Conservation (phyloP, 768 basidiomycete genomes). For the Suillus alpinus region DNA sequence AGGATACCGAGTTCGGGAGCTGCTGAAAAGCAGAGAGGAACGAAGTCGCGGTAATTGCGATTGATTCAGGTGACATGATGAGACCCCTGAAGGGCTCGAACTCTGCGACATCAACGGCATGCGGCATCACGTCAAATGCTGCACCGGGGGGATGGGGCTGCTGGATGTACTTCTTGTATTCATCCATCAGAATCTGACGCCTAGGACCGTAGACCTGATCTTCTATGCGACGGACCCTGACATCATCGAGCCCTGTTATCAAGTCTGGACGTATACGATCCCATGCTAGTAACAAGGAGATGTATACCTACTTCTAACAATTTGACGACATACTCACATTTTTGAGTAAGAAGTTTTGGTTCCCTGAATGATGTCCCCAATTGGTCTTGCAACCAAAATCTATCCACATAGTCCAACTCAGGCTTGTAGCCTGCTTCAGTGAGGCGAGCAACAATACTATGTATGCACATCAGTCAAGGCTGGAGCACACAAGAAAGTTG, state of each 20-base stretch:
- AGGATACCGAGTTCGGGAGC: background rate
- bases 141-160: background rate
- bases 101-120: background rate
- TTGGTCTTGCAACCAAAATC: background rate
- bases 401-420: background rate
- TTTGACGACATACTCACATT: background rate
- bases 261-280: slow-evolving; percentile 1
- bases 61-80: slow-evolving; percentile 4
- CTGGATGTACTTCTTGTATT: slow-evolving; percentile 1
- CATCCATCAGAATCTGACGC: background rate
- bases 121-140: slow-evolving; percentile 3
- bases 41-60: background rate
- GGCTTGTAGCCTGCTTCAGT: background rate
- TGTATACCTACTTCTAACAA: background rate
- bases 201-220: background rate
- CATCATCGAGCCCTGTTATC: background rate
- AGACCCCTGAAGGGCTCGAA: background rate
- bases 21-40: slow-evolving; percentile 4
- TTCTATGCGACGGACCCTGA: background rate
- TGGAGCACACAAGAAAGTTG: background rate
- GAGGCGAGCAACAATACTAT: background rate
- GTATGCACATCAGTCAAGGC: too few species aligned
- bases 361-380: background rate
- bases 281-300: background rate
- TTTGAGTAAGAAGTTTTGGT: background rate